These are phyloP conservation scores for Penicillium pancosmium DNA, from an alignment of 495 filamentous ascomycete genomes.

Conservation along the genomic window DNA sequence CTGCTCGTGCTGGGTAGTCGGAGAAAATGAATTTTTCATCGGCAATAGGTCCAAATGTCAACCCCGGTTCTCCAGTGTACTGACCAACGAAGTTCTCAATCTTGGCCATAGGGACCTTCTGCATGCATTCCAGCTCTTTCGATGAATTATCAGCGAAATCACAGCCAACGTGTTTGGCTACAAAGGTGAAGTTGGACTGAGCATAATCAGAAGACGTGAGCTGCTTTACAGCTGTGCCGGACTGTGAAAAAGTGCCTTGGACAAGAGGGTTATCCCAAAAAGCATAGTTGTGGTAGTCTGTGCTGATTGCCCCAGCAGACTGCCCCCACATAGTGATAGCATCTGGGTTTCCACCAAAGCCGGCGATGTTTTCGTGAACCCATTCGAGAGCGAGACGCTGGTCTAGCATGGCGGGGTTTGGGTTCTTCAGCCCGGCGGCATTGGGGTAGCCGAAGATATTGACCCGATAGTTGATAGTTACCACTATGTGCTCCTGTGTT, in stretches of 20 bases:
- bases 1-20: slow-evolving; percentile 18
- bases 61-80: slow-evolving; percentile 2
- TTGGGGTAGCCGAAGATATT: slow-evolving; percentile 23
- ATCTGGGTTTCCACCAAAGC: slow-evolving; percentile 29
- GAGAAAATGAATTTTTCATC: slow-evolving; percentile 14
- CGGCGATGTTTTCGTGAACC: slow-evolving; percentile 20
- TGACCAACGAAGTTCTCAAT: slow-evolving; percentile 37
- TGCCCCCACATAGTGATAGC: slow-evolving; percentile 48
- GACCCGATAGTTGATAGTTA: slow-evolving; percentile 22
- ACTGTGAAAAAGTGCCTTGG: slow-evolving; percentile 17
- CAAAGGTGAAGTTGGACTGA: slow-evolving; percentile 41
- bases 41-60: slow-evolving; percentile 14
- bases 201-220: slow-evolving; percentile 40
- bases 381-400: slow-evolving; percentile 58
- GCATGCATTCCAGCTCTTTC: slow-evolving; percentile 49
- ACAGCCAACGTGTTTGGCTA: slow-evolving; percentile 44
- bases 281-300: slow-evolving; percentile 53
- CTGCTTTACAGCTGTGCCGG: not conserved
- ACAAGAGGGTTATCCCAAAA: slow-evolving; percentile 40
- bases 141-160: slow-evolving; percentile 36
- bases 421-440: slow-evolving; percentile 12
- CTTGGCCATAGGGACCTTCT: slow-evolving; percentile 26
- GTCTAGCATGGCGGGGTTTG: slow-evolving; percentile 58
- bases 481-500: slow-evolving; percentile 20
- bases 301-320: slow-evolving; percentile 27